A percentile compares a stretch with the other conserved stretches of the same genome.
Conservation (phyloP, 2,329 filamentous ascomycete genomes). For the Trichophyton rubrum region DNA sequence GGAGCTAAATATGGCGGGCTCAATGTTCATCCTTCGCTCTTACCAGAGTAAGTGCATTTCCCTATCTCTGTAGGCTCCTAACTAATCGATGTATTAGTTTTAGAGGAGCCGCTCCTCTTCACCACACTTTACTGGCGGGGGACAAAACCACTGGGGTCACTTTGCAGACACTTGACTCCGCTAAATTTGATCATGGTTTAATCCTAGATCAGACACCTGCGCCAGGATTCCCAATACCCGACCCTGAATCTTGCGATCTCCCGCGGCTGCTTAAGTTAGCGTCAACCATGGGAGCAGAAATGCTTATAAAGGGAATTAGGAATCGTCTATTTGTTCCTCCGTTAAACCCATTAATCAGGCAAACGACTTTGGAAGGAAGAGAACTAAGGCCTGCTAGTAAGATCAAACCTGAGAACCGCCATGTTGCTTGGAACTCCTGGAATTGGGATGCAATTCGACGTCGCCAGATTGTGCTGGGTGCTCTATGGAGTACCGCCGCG, state of each 20-base stretch:
- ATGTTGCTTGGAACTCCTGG: constrained; percentile 49
- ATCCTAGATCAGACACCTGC: constrained; percentile 58
- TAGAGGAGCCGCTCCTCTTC: constrained; percentile 72
- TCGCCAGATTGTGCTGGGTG: constrained; percentile 48
- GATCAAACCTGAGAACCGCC: constrained; percentile 51
- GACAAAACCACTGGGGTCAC: constrained; percentile 58
- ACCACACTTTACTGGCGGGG: constrained; percentile 62
- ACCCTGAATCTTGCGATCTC: constrained; percentile 43
- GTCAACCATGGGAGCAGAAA: constrained; percentile 51
- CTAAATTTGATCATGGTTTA: constrained; percentile 63
- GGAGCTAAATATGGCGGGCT: constrained; percentile 68
- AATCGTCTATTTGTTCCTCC: constrained; percentile 54
- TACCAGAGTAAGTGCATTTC: constrained; percentile 54
- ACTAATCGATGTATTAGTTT: constrained; percentile 41
- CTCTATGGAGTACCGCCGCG: constrained; percentile 48
- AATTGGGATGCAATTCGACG: constrained; percentile 43
- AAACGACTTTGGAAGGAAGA: constrained; percentile 17
- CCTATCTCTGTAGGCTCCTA: not conserved
- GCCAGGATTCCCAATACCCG: constrained; percentile 36
- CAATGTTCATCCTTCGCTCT: constrained; percentile 83
- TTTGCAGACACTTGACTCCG: constrained; percentile 71
- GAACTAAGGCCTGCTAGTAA: constrained; percentile 54
- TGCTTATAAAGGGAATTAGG: constrained; percentile 57
- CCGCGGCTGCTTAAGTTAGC: constrained; percentile 42
- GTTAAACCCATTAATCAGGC: constrained; percentile 24